Percentiles rank a stretch among this genome's conserved stretches.
phyloP scores from a whole-genome alignment of 495 filamentous ascomycete genomes.

The Aspergillus diversus region DNA sequence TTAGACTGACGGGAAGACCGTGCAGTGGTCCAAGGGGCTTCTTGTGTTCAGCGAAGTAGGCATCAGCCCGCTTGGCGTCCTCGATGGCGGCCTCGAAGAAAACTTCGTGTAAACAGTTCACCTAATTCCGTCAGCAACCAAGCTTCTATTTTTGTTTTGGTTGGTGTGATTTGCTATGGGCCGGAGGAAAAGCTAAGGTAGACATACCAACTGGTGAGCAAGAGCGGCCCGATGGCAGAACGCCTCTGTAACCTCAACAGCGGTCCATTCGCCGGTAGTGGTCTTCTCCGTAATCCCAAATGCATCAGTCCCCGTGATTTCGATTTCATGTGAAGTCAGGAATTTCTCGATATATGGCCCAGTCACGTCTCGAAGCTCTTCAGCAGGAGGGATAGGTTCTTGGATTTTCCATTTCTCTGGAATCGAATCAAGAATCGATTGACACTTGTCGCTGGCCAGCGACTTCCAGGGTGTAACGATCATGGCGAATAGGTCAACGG shows the following conservation, averaged over 20 bases:
- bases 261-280: conserved; percentile 47
- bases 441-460: conserved; percentile 53
- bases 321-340: conserved; percentile 56
- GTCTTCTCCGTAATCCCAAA: conserved; percentile 52
- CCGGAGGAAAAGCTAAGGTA: background rate
- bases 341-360: conserved; percentile 61
- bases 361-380: conserved; percentile 64
- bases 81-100: conserved; percentile 65
- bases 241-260: conserved; percentile 55
- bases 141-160: background rate
- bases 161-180: too few relatives aligned
- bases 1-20: conserved; percentile 67
- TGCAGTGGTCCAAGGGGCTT: conserved; percentile 61
- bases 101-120: conserved; percentile 64
- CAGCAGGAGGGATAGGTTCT: conserved; percentile 47
- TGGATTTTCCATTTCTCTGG: conserved; percentile 60
- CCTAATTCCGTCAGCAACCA: conserved; percentile 31
- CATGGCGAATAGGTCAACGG: background rate
- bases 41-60: conserved; percentile 51
- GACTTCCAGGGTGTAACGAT: conserved; percentile 43
- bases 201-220: conserved; percentile 57
- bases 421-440: conserved; percentile 56
- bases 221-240: conserved; percentile 61
- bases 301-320: conserved; percentile 60
- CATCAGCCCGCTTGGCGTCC: conserved; percentile 62